Base-by-base conservation (phyloP, 164 flowering plant species). In the Umbellularia californica region DNA sequence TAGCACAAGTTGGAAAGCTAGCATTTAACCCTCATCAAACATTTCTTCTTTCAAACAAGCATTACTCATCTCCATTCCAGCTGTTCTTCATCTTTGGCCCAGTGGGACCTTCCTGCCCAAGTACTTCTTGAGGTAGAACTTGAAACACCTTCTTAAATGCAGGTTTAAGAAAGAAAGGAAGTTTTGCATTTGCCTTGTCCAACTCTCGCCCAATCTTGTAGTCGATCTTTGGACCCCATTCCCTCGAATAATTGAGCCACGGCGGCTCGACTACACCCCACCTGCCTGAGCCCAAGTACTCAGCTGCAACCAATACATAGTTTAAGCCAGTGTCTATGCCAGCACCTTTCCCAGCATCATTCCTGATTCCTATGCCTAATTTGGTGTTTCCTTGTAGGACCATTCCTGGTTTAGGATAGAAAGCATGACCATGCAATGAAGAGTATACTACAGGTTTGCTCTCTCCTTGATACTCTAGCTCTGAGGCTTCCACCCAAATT, bases 351-450 rank as follows among this genome's bases (percentile, higher is more conserved):
- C 74, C 82, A 2, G 84, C 77, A 19, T 88, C 90, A 50, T 85
- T 85, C 66, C 87, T 75, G 63, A 88, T 82, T n/a, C 90, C 89
- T 6, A 88, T 73, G 0, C 70, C 77, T 50, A 69, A 15, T 24
- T 65, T 69, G 14, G 55, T 72, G 6, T 62, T 71, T 65, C 89
- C 89, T 58, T 78, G 84, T 52, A 88, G 68, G 27, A 83, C 83
- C 1, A 82, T 50, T 58, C 89, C 89, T 9, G 83, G 60, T 65
- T 79, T 82, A 0, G 84, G 72, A 68, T 79, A 84, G 41, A 70
- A 70, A 2, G 88, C 88, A 58, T 88, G 91, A 3, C 91, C 88
- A 62, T 83, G 81, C 58, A 81, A 78, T n/a, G 90, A 83, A 15
- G 88, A 35, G 50, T 87, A 88, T 0, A 41, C 70, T 47, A 77